Evolutionary conservation across 495 filamentous ascomycete species (phyloP), one percentile per base, ranked within the genome.

Genomic region (Chaetomium tenue): DNA sequence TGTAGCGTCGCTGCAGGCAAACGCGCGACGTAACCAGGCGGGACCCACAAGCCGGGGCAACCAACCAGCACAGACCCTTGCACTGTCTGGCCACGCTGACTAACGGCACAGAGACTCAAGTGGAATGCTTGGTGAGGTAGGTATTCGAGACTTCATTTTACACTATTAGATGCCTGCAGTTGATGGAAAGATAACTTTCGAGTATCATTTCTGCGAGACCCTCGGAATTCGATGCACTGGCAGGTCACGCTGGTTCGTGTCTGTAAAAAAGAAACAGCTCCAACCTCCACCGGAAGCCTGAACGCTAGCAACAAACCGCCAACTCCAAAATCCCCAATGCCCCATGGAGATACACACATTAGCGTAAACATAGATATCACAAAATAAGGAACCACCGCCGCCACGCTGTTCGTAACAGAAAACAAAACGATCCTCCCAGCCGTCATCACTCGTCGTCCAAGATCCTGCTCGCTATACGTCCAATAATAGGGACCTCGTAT

Each of bases 401-500:
- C 7, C 23, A 28, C 16, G 33, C 55, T 22, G 6, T 28, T 5
- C 47, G 16, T 40, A 4, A 60, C 16, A 15, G 12, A 53, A 48
- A 11, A 37, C 11, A 3, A 37, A 8, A 40, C 51, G 1, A 15
- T 48, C 50, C 11, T 0, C 39, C 39, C 16, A 42, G 64, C 25
- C 20, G 13, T 12, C 11, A 20, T 64, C 76, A 98, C 80, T 98
- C 93, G 74, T 95, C 89, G 76, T 98, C 93, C 63, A 98, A 82
- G 75, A 97, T 92, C 25, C 89, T 89, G 77, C 90, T 96, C 44
- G 93, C 93, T 73, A 97, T 80, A 40, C 79, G 79, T 11, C 91
- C 91, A 71, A 97, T 89, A 74, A 95, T 84, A 4, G 93, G 93
- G n/a, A 97, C 84, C 74, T 97, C 91, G 66, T 87, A 87, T 76